phyloP scores from a whole-genome alignment of 306 rosid species.

The Quercus agrifolia region DNA sequence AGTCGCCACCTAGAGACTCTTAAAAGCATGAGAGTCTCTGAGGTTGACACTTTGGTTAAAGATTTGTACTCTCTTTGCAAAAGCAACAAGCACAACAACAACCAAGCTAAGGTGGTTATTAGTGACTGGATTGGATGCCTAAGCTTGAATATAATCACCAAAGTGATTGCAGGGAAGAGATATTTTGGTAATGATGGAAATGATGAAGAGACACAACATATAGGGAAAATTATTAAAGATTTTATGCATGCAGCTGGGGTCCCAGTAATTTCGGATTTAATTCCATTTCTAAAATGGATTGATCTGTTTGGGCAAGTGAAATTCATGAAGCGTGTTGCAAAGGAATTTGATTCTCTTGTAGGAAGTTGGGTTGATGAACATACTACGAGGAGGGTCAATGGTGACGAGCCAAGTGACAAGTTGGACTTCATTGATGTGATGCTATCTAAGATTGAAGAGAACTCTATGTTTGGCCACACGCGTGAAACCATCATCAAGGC shows the following conservation, averaged over 20 bases:
- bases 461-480: background rate
- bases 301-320: slow-evolving; percentile 12
- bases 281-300: slow-evolving; percentile 18
- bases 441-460: slow-evolving; percentile 12
- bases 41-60: slow-evolving; percentile 5
- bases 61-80: slow-evolving; percentile 1
- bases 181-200: background rate
- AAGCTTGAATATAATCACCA: slow-evolving; percentile 7
- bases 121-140: slow-evolving; percentile 15
- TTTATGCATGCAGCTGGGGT: slow-evolving; percentile 10
- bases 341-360: slow-evolving; percentile 7
- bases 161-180: slow-evolving; percentile 19
- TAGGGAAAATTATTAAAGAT: slow-evolving; percentile 14
- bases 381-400: background rate
- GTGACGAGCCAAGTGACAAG: background rate
- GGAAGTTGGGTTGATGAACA: slow-evolving; percentile 32
- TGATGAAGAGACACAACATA: slow-evolving; percentile 12
- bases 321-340: slow-evolving; percentile 17
- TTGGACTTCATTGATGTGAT: slow-evolving; percentile 29
- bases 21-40: background rate
- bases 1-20: slow-evolving; percentile 2
- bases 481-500: slow-evolving; percentile 26
- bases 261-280: background rate
- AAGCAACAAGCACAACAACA: background rate
- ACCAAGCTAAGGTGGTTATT: slow-evolving; percentile 11